phyloP scores from a whole-genome alignment of 164 flowering plant genomes.

The Malania oleifera region DNA sequence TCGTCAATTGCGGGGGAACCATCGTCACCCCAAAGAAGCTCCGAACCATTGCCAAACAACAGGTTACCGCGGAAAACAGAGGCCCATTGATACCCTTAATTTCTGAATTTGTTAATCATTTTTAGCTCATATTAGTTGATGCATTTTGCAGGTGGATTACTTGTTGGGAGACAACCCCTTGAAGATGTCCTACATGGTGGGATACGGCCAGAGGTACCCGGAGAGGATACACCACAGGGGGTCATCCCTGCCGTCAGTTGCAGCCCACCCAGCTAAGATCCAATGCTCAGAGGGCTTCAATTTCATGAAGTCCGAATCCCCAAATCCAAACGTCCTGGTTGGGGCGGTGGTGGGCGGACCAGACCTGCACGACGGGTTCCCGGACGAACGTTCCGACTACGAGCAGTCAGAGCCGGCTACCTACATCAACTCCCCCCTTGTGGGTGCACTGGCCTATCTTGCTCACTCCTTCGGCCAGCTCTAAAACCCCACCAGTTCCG shows the following conservation, averaged over 20 bases:
- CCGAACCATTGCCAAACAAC: constrained; percentile 57
- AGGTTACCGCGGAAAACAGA: constrained; percentile 29
- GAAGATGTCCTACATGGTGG: constrained; percentile 93
- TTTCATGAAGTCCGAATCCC: constrained; percentile 42
- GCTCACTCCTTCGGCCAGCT: constrained; percentile 91
- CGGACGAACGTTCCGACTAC: constrained; percentile 67
- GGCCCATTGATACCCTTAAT: no score
- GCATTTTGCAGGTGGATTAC: constrained; percentile 64
- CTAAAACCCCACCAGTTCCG: constrained; percentile 8
- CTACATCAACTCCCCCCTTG: constrained; percentile 78
- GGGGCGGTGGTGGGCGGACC: constrained; percentile 94
- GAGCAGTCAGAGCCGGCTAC: constrained; percentile 90
- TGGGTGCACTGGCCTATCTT: constrained; percentile 69
- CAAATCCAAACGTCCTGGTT: constrained; percentile 67
- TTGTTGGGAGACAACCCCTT: constrained; percentile 76
- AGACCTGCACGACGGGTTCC: constrained; percentile 57
- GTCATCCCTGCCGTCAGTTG: constrained; percentile 71
- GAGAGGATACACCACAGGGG: constrained; percentile 86
- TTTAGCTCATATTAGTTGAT: background rate
- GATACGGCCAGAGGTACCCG: constrained; percentile 79
- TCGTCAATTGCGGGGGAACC: constrained; percentile 63
- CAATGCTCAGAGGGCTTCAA: constrained; percentile 67
- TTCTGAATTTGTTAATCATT: no score
- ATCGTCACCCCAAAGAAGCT: constrained; percentile 49
- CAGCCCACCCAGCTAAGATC: constrained; percentile 65